Percentiles rank a stretch among this genome's conserved stretches.
These are phyloP conservation scores for Clitopilus hobsonii DNA, from an alignment of 768 basidiomycete genomes.

Conservation along the genomic window DNA sequence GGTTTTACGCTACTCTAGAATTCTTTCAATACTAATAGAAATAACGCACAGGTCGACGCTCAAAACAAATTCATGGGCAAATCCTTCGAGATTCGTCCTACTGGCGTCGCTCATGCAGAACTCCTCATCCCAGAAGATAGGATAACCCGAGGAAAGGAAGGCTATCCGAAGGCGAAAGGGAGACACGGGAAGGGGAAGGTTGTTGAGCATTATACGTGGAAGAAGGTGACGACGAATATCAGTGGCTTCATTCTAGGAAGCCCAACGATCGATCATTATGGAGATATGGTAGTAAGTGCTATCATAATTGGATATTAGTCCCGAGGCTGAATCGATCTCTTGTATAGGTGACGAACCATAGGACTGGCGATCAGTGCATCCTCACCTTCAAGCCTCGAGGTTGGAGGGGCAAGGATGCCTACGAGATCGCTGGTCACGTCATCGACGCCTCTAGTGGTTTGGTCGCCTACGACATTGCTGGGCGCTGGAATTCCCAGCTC, in stretches of 20 bases:
- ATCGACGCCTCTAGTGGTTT: constrained; percentile 52
- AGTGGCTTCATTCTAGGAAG: constrained; percentile 92
- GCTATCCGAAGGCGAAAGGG: constrained; percentile 56
- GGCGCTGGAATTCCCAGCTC: constrained; percentile 93
- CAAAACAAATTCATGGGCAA: constrained; percentile 97
- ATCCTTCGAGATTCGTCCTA: constrained; percentile 93
- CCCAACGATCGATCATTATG: constrained; percentile 89
- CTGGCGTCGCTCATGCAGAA: constrained; percentile 89
- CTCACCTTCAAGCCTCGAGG: constrained; percentile 95
- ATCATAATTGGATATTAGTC: not conserved
- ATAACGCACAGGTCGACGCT: constrained; percentile 72
- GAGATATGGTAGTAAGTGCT: constrained; percentile 81
- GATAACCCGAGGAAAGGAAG: constrained; percentile 29
- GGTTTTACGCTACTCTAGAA: not conserved
- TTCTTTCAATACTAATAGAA: not conserved
- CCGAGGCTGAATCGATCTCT: not conserved
- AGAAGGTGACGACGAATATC: constrained; percentile 87
- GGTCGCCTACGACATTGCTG: constrained; percentile 84
- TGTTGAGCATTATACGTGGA: constrained; percentile 92
- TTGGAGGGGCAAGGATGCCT: constrained; percentile 90
- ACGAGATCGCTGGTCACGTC: constrained; percentile 87
- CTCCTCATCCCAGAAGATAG: constrained; percentile 68
- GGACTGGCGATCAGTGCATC: constrained; percentile 81
- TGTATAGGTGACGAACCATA: constrained; percentile 66
- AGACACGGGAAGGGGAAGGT: constrained; percentile 46